Conservation (phyloP, 2,329 filamentous ascomycete species). For the Capronia epimyces region DNA sequence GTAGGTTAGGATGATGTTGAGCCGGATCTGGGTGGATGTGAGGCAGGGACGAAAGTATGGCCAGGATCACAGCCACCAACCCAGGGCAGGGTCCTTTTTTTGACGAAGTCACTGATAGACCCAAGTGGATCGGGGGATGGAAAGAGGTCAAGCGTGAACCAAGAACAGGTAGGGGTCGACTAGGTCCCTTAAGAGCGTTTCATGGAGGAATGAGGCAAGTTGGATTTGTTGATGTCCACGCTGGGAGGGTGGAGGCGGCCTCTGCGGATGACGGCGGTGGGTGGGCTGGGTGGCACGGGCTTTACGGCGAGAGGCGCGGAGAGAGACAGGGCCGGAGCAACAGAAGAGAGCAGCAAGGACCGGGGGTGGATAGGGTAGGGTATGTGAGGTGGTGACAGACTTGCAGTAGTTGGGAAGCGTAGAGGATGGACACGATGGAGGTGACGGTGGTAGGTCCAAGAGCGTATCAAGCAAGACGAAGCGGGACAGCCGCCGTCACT, state of each 20-base stretch:
- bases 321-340: slow-evolving; percentile 5
- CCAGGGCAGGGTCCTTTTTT: not conserved
- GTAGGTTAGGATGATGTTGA: slow-evolving; percentile 5
- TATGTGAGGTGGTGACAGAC: slow-evolving; percentile 1
- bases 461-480: slow-evolving; percentile 1
- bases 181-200: not conserved
- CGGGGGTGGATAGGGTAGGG: slow-evolving; percentile 1
- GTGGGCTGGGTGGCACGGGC: slow-evolving; percentile 3
- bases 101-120: not conserved
- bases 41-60: not conserved
- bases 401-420: not conserved
- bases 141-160: slow-evolving; percentile 1
- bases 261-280: slow-evolving; percentile 4
- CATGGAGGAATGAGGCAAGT: slow-evolving; percentile 1
- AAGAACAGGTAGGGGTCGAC: not conserved
- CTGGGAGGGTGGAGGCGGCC: slow-evolving; percentile 1
- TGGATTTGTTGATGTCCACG: not conserved
- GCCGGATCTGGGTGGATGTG: not conserved
- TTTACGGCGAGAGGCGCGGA: slow-evolving; percentile 6
- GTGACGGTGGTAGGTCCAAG: no score
- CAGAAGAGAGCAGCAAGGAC: slow-evolving; percentile 1
- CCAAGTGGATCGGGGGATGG: not conserved
- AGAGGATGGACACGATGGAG: not conserved
- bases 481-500: not conserved
- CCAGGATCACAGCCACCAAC: not conserved